Base-by-base conservation (phyloP, 768 basidiomycete genomes). In the Naematelia aurantialba region DNA sequence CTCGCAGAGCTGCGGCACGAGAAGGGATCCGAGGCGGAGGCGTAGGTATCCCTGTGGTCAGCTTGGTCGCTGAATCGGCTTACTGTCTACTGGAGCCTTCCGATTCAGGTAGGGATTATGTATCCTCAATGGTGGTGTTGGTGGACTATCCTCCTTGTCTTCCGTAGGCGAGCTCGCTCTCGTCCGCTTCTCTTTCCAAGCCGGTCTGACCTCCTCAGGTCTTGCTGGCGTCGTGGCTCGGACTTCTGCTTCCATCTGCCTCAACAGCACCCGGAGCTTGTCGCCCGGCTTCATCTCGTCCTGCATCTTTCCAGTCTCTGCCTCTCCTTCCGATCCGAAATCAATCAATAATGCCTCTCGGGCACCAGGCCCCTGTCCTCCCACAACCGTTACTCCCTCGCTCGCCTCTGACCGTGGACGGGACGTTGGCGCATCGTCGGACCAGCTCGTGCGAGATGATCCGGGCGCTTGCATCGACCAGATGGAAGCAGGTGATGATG, bases 121-220 rank as follows among this genome's bases (percentile, higher is more conserved):
- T 17, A 70, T 55, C 39, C 69, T 60, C 34, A 61, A 52, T 17
- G 69, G 69, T 2, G 69, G 69, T n/a, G 69, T 68, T n/a, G 69
- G 69, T 24, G 69, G 69, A 55, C 65, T 67, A 21, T 70, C 62
- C 48, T 60, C 62, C 34, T 66, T 61, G 19, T 52, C 55, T 25
- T 62, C 57, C 42, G 17, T 8, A 39, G 34, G 34, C 17, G 34
- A 39, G 17, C 8, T 39, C 34, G 34, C 34, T 39, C 34, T 39
- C 17, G 34, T 17, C 17, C 34, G 8, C 34, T 17, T 39, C 34
- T 39, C 34, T 17, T 39, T 39, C 34, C 34, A 39, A 39, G 34
- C 34, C 17, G 34, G 34, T 39, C 34, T 39, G 8, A 39, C 17
- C 34, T 39, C 34, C 34, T 39, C 34, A 17, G 34, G 34, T 39